Base-by-base conservation (phyloP, 495 filamentous ascomycete genomes). In the Podospora fimiseda region DNA sequence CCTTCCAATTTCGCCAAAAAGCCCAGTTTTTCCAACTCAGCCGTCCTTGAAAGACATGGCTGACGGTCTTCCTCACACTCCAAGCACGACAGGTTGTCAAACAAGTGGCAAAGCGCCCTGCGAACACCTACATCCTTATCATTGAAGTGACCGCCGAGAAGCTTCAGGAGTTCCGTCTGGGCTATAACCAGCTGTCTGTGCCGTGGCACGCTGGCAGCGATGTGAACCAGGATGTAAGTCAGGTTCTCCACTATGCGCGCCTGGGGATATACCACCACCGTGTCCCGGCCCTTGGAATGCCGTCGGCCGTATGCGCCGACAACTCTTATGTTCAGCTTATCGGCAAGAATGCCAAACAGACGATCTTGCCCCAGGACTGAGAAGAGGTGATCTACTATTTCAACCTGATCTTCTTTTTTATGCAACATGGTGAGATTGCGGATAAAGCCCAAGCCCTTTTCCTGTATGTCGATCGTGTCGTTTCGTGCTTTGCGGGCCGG, bases 351-450 rank as follows among this genome's bases (percentile, higher is more conserved):
- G 41, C 84, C 78, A 55, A 95, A 89, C 16, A 95, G 62, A 24
- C 82, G 77, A 46, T 86, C 79, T 59, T 88, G 77, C 15, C 88
- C 89, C n/a, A 95, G 71, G 44, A 80, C 76, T 36, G 70, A 74
- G 64, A 95, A 85, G n/a, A 96, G 66, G 60, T 81, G 80, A 56
- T 95, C 90, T 52, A 95, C 86, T 83, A 95, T 90, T 56, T 89
- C 85, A 7, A 78, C 71, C 15, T 52, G 51, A 42, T 51, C 41
- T 24, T 48, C 18, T 51, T 50, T 40, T 37, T 44, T 15, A 48
- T 57, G 53, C 9, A 52, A 50, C 51, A 82, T 84, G 56, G 95
- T 85, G n/a, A 96, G 74, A 65, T 98, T 98, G 43, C 90, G 79
- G 48, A 98, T 79, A 52, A 93, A 82, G 48, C 91, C 86, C 24